Evolutionary conservation across 208 protist species (phyloP), one percentile per base, ranked within the genome.

Genomic region (Leishmania lainsoni): DNA sequence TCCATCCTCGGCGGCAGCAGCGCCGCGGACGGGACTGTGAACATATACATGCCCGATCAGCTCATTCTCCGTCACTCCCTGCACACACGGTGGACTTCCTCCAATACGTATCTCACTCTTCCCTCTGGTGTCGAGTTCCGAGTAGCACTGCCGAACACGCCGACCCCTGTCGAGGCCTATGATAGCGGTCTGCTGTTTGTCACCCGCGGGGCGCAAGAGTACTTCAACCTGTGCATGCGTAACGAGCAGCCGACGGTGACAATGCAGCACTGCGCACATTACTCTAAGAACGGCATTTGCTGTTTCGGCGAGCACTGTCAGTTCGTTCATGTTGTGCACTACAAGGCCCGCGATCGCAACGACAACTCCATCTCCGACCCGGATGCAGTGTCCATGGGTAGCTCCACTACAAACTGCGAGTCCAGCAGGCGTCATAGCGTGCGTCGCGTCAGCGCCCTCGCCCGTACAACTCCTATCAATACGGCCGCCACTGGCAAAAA

Each of bases 181-280:
- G 88, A 93, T 76, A 93, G 88, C 78, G 81, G 81, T 32, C 63
- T 85, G 2, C 78, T 95, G 26, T 90, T 95, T 49, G 87, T 91
- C 17, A 95, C 92, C 9, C 90, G 91, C 17, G 92, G 90, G 10
- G 90, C 89, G 20, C 80, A 91, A 63, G 92, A 93, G 78, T 91
- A 95, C 87, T 95, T 92, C 73, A 88, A 89, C 35, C 88, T 89
- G 58, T 77, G 73, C 51, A 79, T 87, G 49, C 83, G 84, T 22
- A 86, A 89, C 75, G 87, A 92, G 76, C 88, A 86, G 49, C 79
- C 89, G 20, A 80, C 81, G 9, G 84, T 95, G 2, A 93, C 86
- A 29, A 92, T 95, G 88, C 92, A 95, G 81, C 92, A 95, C 88
- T 96, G 90, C 70, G 89, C 90, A 5, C 91, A 96, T 78, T 96